Base-by-base conservation (phyloP, 768 basidiomycete species). In the Tylopilus vinaceipallidus region DNA sequence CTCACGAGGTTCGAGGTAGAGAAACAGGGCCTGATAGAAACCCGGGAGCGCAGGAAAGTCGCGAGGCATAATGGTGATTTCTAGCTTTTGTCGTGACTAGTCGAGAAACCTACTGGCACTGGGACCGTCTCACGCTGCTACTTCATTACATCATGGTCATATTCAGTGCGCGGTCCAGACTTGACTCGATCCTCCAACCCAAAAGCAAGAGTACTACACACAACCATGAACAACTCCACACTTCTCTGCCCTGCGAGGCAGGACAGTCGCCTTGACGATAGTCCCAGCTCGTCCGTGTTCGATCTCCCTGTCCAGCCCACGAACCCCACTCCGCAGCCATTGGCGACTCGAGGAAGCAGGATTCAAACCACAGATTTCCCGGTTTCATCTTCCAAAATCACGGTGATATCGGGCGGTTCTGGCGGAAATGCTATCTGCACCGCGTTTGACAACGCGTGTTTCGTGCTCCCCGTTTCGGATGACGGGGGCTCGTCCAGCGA, bases 401-500 rank as follows among this genome's bases (percentile, higher is more conserved):
- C 94, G 7, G 79, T 97, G 42, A 80, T 98, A 47, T 94, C 91
- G 42, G 94, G 94, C 0, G 94, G 94, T n/a, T 93, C 93, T 29
- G 94, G 94, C 35, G 91, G 92, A 42, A 98, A 98, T 63, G 79
- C 88, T 19, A 88, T 98, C 56, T 93, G 91, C 57, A 74, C 87
- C 34, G 91, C 92, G 3, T 97, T 98, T 62, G 78, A 76, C 3
- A 61, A 75, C 52, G 84, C 88, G 20, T 86, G 82, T 61, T 92
- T 94, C 61, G 84, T 94, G 22, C 75, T 98, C 29, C 95, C 95
- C 6, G 91, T 98, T 27, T 95, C 92, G 6, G 95, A 98, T 63
- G 93, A 98, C 65, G 95, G 95, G 1, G 95, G 95, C 37, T 93
- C 91, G 3, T 95, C 93, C 3, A 90, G 89, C 56, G 94, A 97